Percentiles rank a stretch among this genome's conserved stretches.
These are phyloP conservation scores for Lactifluus pinguis DNA, from an alignment of 768 basidiomycete species.

Conservation along the genomic window DNA sequence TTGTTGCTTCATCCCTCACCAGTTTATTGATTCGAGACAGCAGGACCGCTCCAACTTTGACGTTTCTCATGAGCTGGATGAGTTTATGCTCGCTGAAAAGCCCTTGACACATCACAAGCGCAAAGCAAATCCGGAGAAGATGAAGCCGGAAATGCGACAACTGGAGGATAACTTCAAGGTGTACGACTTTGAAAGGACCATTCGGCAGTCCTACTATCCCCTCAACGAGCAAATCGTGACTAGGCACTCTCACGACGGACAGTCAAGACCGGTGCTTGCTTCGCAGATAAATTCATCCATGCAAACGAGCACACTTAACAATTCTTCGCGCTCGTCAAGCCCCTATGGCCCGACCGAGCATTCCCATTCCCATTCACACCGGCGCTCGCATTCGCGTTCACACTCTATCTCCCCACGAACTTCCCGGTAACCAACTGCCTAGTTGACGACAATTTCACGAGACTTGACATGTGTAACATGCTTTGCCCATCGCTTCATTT, in stretches of 20 bases:
- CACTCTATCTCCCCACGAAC: slow-evolving; percentile 5
- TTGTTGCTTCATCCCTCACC: neutral
- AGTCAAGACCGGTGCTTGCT: neutral
- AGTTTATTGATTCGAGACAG: slow-evolving; percentile 33
- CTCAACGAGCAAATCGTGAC: slow-evolving; percentile 57
- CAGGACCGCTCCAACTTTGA: slow-evolving; percentile 98
- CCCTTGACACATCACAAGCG: slow-evolving; percentile 93
- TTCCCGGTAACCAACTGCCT: neutral
- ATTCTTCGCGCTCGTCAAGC: neutral
- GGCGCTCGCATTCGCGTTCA: neutral
- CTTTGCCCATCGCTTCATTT: neutral
- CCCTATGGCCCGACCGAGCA: neutral
- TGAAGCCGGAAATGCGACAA: slow-evolving; percentile 86
- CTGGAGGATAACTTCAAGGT: slow-evolving; percentile 95
- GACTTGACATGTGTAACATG: neutral
- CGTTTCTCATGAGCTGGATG: slow-evolving; percentile 93
- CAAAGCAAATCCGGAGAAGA: slow-evolving; percentile 75
- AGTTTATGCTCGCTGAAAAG: slow-evolving; percentile 95
- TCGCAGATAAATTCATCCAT: slow-evolving; percentile 18
- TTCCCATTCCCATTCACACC: no score
- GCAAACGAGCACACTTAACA: neutral
- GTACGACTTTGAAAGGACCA: slow-evolving; percentile 71
- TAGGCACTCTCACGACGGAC: neutral
- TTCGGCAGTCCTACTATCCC: slow-evolving; percentile 80
- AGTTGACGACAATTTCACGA: slow-evolving; percentile 6